phyloP scores from a whole-genome alignment of 345 rosid species.

The Melaleuca alternifolia region DNA sequence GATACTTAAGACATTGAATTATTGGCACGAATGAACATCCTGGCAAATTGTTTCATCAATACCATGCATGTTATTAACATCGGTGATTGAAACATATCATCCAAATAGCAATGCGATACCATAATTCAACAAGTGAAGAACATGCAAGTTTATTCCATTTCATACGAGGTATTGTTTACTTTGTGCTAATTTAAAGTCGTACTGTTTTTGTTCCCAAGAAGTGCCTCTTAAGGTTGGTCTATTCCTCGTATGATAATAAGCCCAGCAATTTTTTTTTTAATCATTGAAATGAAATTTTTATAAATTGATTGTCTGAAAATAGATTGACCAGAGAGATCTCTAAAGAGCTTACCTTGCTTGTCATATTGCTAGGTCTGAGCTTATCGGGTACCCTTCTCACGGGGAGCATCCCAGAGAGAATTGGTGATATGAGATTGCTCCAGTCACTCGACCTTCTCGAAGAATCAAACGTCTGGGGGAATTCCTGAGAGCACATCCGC shows the following conservation, averaged over 20 bases:
- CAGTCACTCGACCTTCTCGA: not conserved
- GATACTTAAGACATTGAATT: not conserved
- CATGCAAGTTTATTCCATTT: not conserved
- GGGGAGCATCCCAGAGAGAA: not conserved
- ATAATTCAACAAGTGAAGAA: not conserved
- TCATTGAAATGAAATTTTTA: not conserved
- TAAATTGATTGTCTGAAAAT: not conserved
- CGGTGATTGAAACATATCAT: not conserved
- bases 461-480: not conserved
- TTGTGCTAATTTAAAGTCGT: not conserved
- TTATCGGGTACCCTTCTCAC: not conserved
- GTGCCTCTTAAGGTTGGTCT: not conserved
- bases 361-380: not conserved
- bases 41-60: not conserved
- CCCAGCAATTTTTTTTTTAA: no score
- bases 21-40: not conserved
- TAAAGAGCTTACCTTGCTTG: not conserved
- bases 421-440: not conserved
- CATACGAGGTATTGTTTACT: not conserved
- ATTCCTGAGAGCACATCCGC: not conserved
- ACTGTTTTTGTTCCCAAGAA: not conserved
- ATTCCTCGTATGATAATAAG: no score
- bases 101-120: not conserved
- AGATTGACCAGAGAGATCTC: not conserved
- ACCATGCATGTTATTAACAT: not conserved